phyloP scores from a whole-genome alignment of 805 yeast genomes.

The Yarrowia sp. region DNA sequence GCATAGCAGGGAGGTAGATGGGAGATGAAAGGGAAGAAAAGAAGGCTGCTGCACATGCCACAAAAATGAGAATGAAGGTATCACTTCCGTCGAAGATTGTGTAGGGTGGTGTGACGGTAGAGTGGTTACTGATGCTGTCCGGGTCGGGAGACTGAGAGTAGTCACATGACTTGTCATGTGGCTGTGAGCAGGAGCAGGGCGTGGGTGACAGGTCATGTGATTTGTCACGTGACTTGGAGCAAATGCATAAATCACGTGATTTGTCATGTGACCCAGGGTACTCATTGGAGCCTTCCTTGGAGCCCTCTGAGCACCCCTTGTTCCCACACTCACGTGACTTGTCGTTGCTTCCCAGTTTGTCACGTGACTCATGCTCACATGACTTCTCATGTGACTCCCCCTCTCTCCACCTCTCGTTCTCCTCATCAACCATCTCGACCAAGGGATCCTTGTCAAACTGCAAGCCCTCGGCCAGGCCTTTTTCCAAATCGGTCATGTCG shows the following conservation, averaged over 20 bases:
- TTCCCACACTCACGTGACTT: background rate
- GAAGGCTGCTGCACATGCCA: constrained; percentile 19
- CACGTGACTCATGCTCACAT: background rate
- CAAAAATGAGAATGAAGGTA: constrained; percentile 19
- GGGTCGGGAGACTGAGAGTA: background rate
- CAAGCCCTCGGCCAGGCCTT: background rate
- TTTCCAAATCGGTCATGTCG: background rate
- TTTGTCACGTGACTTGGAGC: no score
- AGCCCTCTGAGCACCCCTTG: no score
- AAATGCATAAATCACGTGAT: no score
- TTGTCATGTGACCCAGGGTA: no score
- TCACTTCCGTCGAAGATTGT: constrained; percentile 58
- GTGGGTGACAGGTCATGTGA: no score
- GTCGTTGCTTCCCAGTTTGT: background rate
- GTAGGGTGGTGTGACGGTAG: constrained; percentile 12
- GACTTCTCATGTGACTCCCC: background rate
- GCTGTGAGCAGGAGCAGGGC: no score
- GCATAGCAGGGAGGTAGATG: constrained; percentile 80
- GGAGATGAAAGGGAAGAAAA: constrained; percentile 73
- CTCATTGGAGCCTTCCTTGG: no score
- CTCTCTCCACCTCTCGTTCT: background rate
- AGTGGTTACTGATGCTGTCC: background rate
- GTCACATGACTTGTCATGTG: no score
- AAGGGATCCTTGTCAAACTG: constrained; percentile 10
- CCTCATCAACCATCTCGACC: constrained; percentile 16